phyloP scores from a whole-genome alignment of 208 protist genomes.

The Wallacemonas sp. region DNA sequence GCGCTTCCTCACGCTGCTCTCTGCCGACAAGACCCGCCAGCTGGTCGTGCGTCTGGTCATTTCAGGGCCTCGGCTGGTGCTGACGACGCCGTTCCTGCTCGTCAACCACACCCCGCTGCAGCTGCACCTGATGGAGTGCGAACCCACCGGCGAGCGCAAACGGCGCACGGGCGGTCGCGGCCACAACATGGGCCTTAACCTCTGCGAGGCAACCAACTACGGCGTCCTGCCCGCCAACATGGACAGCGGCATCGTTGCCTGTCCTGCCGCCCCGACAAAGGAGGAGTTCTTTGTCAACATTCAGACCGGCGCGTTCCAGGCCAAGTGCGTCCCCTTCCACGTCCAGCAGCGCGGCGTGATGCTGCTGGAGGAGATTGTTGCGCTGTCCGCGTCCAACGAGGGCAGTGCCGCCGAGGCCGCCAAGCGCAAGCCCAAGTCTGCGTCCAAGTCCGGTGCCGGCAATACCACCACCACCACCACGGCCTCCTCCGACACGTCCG shows the following conservation, averaged over 20 bases:
- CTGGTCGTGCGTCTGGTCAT: conserved; percentile 45
- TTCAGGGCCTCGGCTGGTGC: conserved; percentile 34
- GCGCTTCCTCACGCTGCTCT: conserved; percentile 27
- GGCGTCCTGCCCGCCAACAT: conserved; percentile 53
- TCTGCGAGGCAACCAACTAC: conserved; percentile 53
- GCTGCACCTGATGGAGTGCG: conserved; percentile 61
- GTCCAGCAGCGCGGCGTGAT: conserved; percentile 79
- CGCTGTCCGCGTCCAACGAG: neutral
- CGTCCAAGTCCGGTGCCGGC: no score
- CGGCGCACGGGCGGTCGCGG: neutral
- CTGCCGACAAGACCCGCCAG: conserved; percentile 29
- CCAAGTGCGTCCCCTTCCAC: conserved; percentile 69
- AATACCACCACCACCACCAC: no score
- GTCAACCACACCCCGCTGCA: conserved; percentile 77
- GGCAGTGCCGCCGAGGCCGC: neutral
- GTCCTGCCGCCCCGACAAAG: conserved; percentile 36
- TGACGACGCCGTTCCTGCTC: conserved; percentile 69
- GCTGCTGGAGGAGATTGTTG: conserved; percentile 42
- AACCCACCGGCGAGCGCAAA: conserved; percentile 6
- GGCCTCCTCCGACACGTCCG: neutral
- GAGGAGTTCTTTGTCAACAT: conserved; percentile 84
- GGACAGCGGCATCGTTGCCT: conserved; percentile 53
- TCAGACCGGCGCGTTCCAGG: conserved; percentile 34
- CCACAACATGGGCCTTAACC: neutral
- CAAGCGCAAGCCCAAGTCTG: conserved; percentile 16